Evolutionary conservation across 116 monocot species (phyloP), one percentile per base, ranked within the genome.

Genomic region (Papilionanthe hybrid): DNA sequence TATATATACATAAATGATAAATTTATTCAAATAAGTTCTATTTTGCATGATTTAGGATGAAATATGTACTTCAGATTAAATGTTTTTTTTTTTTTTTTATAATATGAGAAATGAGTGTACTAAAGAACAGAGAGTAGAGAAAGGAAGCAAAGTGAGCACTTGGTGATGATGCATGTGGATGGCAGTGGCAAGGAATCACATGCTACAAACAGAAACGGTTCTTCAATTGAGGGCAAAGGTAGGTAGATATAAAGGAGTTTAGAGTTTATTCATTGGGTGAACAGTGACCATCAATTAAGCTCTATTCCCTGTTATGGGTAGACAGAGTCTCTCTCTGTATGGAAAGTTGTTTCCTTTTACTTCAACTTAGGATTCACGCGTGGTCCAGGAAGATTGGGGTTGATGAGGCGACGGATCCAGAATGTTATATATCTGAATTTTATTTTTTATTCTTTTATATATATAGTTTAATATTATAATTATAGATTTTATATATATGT

Each of bases 311-410:
- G 43, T 44, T 19, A 43, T 44, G 73, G 43, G 43, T 73, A 44
- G 43, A 32, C 73, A 73, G 44, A 5, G 73, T 73, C 73, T 32
- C 42, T 73, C 73, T 73, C 73, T 43, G 17, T 18, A 42, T 0
- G 32, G 32, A 73, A 73, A 73, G 42, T 41, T 73, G 73, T 69
- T 73, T 73, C 73, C 43, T 43, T 73, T 20, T 73, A 43, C 73
- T 73, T 43, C 17, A 19, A 7, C 20, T 73, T 43, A 73, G 41
- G 43, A 20, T 73, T 19, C 71, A 41, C 5, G 7, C 3, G 73
- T 73, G 73, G 73, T 73, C 73, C 73, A 73, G 29, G 1, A 28
- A 71, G 0, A 71, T 71, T 68, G 29, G 30, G 3, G 49, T 49
- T 49, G 9, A 53, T 53, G 53, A 53, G 53, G 3, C n/a, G 37